Evolutionary conservation across 2,329 filamentous ascomycete genomes (phyloP), one percentile per base, ranked within the genome.

Genomic region (Cytospora chrysosperma): DNA sequence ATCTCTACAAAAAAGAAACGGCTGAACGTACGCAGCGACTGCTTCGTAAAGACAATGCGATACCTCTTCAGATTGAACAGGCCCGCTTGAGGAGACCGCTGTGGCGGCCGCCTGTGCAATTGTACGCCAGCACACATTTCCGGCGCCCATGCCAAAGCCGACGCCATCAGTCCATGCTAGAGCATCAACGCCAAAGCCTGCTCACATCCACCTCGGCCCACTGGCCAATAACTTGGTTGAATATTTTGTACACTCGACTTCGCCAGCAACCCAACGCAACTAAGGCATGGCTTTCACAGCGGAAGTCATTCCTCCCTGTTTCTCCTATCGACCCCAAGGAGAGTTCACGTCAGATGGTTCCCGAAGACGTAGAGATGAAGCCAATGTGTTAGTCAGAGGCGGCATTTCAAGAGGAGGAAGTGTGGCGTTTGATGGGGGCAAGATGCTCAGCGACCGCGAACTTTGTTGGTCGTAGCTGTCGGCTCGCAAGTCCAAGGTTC

Each of bases 401-500:
- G 72, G 69, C 55, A 72, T 70, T 17, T 69, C 66, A 62, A 74
- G 69, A 28, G 72, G 72, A 10, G 73, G 72, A 10, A 74, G 69
- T 19, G 65, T 67, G 40, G 43, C 13, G 43, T 47, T 47, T 24
- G 43, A 47, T 10, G 43, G n/a, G 10, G 43, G n/a, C n/a, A 47
- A 47, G 10, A 47, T n/a, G 43, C n/a, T 24, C 43, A 47, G 21
- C n/a, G 43, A 47, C 13, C 68, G 68, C 0, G 69, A 63, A 40
- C 62, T 57, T 47, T 61, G 65, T 56, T 62, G 64, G 43, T 72
- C 71, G 63, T 73, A 72, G 24, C 68, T 67, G 60, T 76, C 73
- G 7, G 74, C 69, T 28, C 75, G 75, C 56, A 84, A 67, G 66
- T 83, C 82, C 49, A 84, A 74, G 2, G 79, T 84, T 43, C 80